Percentiles rank a stretch among this genome's conserved stretches.
Evolutionary conservation across 768 basidiomycete species (phyloP).

Genomic region (Russula foetens): DNA sequence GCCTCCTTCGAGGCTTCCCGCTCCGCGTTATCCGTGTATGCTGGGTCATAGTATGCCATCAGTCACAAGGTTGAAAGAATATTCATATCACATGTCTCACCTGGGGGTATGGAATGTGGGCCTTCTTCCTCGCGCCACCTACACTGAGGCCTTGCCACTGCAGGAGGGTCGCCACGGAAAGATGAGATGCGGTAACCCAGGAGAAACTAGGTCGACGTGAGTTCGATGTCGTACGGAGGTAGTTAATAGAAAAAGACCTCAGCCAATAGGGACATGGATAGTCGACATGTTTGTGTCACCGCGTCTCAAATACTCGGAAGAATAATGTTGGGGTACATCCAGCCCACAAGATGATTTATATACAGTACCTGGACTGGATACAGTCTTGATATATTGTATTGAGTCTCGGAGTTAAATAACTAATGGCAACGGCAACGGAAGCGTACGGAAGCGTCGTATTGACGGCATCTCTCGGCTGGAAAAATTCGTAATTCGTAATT

Average conservation of each 20-base stretch:
- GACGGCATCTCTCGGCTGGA: no score
- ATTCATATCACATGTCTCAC: slow-evolving; percentile 30
- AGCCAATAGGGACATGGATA: slow-evolving; percentile 19
- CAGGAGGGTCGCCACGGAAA: slow-evolving; percentile 45
- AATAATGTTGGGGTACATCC: neutral
- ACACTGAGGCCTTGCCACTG: slow-evolving; percentile 41
- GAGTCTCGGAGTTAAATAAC: no score
- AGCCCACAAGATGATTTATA: neutral
- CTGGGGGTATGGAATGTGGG: slow-evolving; percentile 58
- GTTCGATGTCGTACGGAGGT: neutral
- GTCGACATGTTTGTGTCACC: slow-evolving; percentile 3
- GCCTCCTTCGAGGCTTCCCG: slow-evolving; percentile 44
- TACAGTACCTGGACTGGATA: no score
- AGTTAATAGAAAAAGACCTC: neutral
- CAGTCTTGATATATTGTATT: no score
- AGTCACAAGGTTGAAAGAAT: neutral
- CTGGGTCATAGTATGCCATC: slow-evolving; percentile 29
- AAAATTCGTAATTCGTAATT: no score
- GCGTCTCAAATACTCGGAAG: neutral
- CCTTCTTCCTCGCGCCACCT: slow-evolving; percentile 36
- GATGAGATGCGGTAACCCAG: slow-evolving; percentile 48
- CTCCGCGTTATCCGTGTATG: slow-evolving; percentile 62
- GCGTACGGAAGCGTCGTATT: no score
- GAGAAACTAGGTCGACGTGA: slow-evolving; percentile 16
- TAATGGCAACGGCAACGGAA: no score